These are phyloP conservation scores for Cotoneaster glaucophyllus DNA, from an alignment of 306 rosid species.

Conservation along the genomic window DNA sequence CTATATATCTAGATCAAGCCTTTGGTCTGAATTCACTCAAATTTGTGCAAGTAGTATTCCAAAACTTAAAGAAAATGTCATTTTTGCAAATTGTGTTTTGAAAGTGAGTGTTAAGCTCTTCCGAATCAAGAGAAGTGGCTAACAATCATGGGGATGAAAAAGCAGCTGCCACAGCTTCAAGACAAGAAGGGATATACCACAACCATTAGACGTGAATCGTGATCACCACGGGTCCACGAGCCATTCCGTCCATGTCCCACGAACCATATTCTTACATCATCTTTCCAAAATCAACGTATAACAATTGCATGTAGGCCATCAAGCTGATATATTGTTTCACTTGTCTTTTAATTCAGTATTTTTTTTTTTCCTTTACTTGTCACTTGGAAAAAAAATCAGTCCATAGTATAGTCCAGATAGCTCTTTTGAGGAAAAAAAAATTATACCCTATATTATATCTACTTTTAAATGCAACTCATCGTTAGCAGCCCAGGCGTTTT, in stretches of 20 bases:
- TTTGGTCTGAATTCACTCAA: background rate
- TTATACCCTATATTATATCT: too few relatives aligned
- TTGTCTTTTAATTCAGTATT: too few relatives aligned
- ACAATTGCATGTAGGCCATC: too few relatives aligned
- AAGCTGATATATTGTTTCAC: too few relatives aligned
- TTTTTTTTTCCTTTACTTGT: too few relatives aligned
- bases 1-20: background rate
- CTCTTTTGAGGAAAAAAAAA: too few relatives aligned
- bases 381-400: too few relatives aligned
- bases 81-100: background rate
- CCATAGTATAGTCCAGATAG: too few relatives aligned
- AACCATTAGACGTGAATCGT: background rate
- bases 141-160: constrained; percentile 16
- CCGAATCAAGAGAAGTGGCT: constrained; percentile 32
- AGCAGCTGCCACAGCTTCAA: background rate
- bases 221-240: background rate
- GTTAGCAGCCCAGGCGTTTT: too few relatives aligned
- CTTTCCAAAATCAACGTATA: too few relatives aligned
- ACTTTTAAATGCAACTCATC: too few relatives aligned
- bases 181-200: constrained; percentile 13
- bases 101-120: constrained; percentile 12
- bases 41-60: background rate
- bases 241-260: background rate
- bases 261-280: too few relatives aligned
- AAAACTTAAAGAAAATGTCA: background rate